Evolutionary conservation across 2,329 filamentous ascomycete genomes (phyloP).

Genomic region (Geosmithia morbida): DNA sequence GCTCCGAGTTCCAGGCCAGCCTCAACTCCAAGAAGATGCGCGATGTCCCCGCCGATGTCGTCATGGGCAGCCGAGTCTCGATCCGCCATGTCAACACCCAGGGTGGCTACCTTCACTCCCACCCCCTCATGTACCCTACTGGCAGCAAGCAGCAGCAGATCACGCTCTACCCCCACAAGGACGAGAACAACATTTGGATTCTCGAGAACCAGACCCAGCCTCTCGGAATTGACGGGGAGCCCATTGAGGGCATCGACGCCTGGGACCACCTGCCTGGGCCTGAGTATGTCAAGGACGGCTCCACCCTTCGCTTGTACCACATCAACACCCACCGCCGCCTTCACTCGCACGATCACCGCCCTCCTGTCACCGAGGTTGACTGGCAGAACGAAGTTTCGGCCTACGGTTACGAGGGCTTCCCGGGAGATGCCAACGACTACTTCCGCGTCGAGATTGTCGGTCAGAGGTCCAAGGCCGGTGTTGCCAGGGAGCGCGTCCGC

Average conservation of each 20-base stretch:
- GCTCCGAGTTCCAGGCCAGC: conserved; percentile 95
- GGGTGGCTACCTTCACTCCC: conserved; percentile 93
- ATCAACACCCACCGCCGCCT: conserved; percentile 70
- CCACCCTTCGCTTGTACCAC: conserved; percentile 74
- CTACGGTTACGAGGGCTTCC: conserved; percentile 93
- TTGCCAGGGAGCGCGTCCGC: conserved; percentile 71
- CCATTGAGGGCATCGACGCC: conserved; percentile 65
- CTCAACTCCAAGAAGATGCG: conserved; percentile 95
- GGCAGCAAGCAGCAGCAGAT: conserved; percentile 98
- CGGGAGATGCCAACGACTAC: conserved; percentile 90
- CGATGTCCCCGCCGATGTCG: conserved; percentile 83
- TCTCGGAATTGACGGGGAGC: conserved; percentile 56
- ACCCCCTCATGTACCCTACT: conserved; percentile 91
- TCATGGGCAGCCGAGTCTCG: conserved; percentile 71
- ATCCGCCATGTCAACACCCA: conserved; percentile 95
- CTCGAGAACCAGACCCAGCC: conserved; percentile 95
- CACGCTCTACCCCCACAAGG: conserved; percentile 96
- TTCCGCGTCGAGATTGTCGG: conserved; percentile 95
- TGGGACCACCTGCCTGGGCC: conserved; percentile 64
- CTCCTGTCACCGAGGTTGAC: conserved; percentile 72
- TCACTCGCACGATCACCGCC: conserved; percentile 89
- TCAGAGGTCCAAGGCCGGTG: conserved; percentile 63
- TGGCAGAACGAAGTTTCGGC: conserved; percentile 96
- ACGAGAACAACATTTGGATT: conserved; percentile 92
- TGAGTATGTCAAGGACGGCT: conserved; percentile 62